Conservation (phyloP, 208 protist genomes). For the Blastocrithidia nonstop region DNA sequence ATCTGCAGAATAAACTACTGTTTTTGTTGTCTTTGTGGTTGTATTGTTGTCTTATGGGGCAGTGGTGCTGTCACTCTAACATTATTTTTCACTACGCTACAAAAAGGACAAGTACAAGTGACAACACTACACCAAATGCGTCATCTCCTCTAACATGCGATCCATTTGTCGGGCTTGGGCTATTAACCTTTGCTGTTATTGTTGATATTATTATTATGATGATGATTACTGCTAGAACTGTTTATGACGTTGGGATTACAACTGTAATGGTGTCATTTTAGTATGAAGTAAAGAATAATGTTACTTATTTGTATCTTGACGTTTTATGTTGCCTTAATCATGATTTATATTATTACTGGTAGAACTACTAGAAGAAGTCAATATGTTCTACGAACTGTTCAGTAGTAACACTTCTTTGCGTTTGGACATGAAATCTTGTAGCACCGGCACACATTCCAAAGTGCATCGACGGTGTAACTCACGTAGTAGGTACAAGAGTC, state of each 20-base stretch:
- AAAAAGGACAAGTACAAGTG: slow-evolving; percentile 62
- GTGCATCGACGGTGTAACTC: slow-evolving; percentile 50
- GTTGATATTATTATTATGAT: too few relatives aligned
- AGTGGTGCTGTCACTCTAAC: slow-evolving; percentile 5
- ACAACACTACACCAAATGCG: slow-evolving; percentile 74
- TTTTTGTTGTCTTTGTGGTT: background rate
- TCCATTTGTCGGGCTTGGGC: slow-evolving; percentile 49
- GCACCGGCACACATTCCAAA: slow-evolving; percentile 56
- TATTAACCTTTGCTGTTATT: background rate
- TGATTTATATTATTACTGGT: too few relatives aligned
- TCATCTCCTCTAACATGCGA: slow-evolving; percentile 74
- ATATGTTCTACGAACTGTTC: too few relatives aligned
- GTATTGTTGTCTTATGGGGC: background rate
- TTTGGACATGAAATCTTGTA: slow-evolving; percentile 49
- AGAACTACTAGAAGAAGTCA: too few relatives aligned
- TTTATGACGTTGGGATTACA: too few relatives aligned
- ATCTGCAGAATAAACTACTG: slow-evolving; percentile 2
- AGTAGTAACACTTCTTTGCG: slow-evolving; percentile 41
- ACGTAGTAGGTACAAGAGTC: slow-evolving; percentile 29
- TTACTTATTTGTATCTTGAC: too few relatives aligned
- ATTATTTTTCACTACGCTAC: slow-evolving; percentile 32
- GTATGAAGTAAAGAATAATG: too few relatives aligned
- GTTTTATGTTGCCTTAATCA: too few relatives aligned
- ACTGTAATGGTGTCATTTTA: too few relatives aligned
- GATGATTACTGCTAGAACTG: background rate